Evolutionary conservation across 768 basidiomycete genomes (phyloP), one percentile per base, ranked within the genome.

Genomic region (Suillus fuscotomentosus): DNA sequence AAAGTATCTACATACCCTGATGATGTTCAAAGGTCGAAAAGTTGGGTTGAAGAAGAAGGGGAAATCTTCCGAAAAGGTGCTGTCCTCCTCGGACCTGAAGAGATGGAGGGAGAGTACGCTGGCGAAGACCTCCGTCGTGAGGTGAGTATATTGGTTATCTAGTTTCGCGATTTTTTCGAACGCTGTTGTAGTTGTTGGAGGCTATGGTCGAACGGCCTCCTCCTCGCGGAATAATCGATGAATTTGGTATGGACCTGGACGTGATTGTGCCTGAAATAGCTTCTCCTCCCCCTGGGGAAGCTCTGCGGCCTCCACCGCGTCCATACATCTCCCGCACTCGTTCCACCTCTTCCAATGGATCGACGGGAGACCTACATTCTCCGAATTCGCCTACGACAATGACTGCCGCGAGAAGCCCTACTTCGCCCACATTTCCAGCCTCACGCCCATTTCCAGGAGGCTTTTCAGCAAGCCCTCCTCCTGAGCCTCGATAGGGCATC

Each of bases 51-150:
- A 62, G 97, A 99, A 73, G 97, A 99, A 74, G 95, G 95, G 0
- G 97, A 99, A 77, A 91, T 99, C 47, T 98, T 98, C 80, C 82
- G 96, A 48, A 96, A 97, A 72, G 95, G 95, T 0, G 87, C 84
- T 11, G 89, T 89, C 4, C 79, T 98, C 22, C 80, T 94, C 10
- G 88, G 89, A 1, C 87, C 87, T 9, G 92, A 91, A 69, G 94
- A 96, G 75, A 91, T 95, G 86, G 94, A 95, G 69, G 89, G 87
- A 0, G 94, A 94, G 70, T 93, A 89, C 70, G 91, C 87, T 17
- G 93, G 95, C 0, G 96, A 98, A 72, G 93, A 95, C 48, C 78
- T 99, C 63, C 86, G 91, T 67, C 88, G 86, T 70, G 90, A 93
- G 83, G 89, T 89, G 65, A 45, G 83, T 66, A 36, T 14, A 14